Evolutionary conservation across 306 rosid genomes (phyloP).

Genomic region (Argentina anserina): DNA sequence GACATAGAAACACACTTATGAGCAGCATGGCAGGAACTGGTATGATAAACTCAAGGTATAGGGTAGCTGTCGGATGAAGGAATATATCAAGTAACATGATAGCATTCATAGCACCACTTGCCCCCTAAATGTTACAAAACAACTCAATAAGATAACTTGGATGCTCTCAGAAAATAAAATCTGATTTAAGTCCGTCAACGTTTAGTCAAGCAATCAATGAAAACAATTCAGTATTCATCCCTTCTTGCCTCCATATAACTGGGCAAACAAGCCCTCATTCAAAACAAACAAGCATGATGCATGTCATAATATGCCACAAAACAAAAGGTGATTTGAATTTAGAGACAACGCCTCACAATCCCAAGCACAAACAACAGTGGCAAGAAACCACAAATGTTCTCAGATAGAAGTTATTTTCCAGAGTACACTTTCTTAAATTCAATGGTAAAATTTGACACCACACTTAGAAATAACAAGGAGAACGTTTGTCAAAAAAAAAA

Average conservation of each 20-base stretch:
- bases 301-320: background rate
- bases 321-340: background rate
- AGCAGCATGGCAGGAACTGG: constrained; percentile 82
- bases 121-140: constrained; percentile 59
- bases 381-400: background rate
- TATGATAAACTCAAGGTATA: constrained; percentile 52
- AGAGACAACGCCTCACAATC: background rate
- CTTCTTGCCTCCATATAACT: background rate
- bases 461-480: no score
- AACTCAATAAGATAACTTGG: constrained; percentile 21
- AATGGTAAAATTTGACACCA: background rate
- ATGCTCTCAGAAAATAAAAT: no score
- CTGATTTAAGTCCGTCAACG: background rate
- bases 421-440: background rate
- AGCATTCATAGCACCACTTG: constrained; percentile 88
- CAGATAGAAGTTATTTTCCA: background rate
- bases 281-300: background rate
- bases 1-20: constrained; percentile 41
- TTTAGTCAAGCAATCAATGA: background rate
- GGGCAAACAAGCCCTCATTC: no score
- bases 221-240: background rate
- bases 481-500: no score
- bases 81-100: constrained; percentile 73
- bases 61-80: constrained; percentile 68
- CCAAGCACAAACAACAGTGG: background rate